phyloP scores from a whole-genome alignment of 345 rosid species.

The Eucalyptus tenuipes region DNA sequence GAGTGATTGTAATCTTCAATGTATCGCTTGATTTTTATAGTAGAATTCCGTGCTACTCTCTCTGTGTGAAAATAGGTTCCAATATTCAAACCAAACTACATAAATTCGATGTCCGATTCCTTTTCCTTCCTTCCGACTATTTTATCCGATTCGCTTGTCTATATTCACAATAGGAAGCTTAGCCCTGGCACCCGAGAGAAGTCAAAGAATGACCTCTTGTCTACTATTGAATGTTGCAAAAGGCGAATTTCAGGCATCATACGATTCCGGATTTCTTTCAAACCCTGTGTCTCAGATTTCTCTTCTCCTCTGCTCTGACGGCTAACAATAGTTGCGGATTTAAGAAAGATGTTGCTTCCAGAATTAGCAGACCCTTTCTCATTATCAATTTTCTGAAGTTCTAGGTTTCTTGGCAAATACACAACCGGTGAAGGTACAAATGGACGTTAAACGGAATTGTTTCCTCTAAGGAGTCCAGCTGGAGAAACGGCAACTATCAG shows the following conservation, averaged over 20 bases:
- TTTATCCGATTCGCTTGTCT: too few species aligned
- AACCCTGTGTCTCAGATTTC: conserved; percentile 45
- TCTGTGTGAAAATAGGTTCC: accelerated
- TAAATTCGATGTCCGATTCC: too few species aligned
- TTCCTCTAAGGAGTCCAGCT: conserved; percentile 13
- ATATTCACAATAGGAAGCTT: not conserved
- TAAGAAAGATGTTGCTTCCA: not conserved
- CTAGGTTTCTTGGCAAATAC: conserved; percentile 55
- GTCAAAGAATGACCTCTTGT: conserved; percentile 53
- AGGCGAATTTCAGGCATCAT: conserved; percentile 30
- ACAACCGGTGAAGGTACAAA: conserved; percentile 54
- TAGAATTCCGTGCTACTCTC: accelerated
- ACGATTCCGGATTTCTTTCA: conserved; percentile 40
- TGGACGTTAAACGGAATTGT: conserved; percentile 25
- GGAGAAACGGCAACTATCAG: not conserved
- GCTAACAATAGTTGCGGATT: not conserved
- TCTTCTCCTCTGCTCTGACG: conserved; percentile 16
- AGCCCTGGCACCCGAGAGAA: conserved; percentile 46
- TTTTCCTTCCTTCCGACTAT: too few species aligned
- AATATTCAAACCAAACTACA: accelerated
- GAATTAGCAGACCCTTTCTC: not conserved
- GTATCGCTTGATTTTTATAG: too few species aligned
- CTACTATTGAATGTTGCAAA: conserved; percentile 31
- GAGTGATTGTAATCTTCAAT: accelerated
- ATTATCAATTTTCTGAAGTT: conserved; percentile 5